Evolutionary conservation across 148 eudicot species (phyloP), one percentile per base, ranked within the genome.

Genomic region (Selenicereus undatus): DNA sequence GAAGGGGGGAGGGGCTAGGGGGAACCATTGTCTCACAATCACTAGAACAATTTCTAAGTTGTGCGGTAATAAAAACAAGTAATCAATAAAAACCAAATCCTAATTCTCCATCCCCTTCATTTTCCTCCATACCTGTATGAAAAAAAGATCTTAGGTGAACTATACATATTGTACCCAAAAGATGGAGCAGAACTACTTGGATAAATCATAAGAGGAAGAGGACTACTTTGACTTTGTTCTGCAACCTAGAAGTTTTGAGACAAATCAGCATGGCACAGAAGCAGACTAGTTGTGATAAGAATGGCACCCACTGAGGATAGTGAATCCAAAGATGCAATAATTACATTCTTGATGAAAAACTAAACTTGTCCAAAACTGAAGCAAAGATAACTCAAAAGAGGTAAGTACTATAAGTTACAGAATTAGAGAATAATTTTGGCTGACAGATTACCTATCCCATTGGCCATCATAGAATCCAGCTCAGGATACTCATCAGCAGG

Each of bases 401-500:
- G 62, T n/a, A 36, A 45, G 12, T 10, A 27, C 5, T 35, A 73
- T 26, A 22, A 73, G 74, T 16, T 9, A 73, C 1, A 71, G 56
- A 20, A 56, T 51, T 43, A 75, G 9, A 60, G 71, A 84, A 27
- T 2, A 84, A 70, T 50, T 3, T 26, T 4, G 22, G 24, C 48
- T 69, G 43, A 58, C 70, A 74, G 21, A 58, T 69, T 84, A 92
- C 98, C 94, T 85, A 86, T 84, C 66, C 88, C 97, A 78, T 91
- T 90, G 70, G 91, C 88, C 88, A 84, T 86, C 87, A 89, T 74
- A 86, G 85, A 91, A 51, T 86, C 89, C 65, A 93, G 87, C 79
- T 89, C 92, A 30, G 84, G 93, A 84, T 87, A 83, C 60, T 91
- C 97, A 78, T 88, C 93, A 32, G 86, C 82, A 72, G 92, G 91